These are phyloP conservation scores for Xylaria acuta DNA, from an alignment of 495 filamentous ascomycete genomes.

Conservation along the genomic window DNA sequence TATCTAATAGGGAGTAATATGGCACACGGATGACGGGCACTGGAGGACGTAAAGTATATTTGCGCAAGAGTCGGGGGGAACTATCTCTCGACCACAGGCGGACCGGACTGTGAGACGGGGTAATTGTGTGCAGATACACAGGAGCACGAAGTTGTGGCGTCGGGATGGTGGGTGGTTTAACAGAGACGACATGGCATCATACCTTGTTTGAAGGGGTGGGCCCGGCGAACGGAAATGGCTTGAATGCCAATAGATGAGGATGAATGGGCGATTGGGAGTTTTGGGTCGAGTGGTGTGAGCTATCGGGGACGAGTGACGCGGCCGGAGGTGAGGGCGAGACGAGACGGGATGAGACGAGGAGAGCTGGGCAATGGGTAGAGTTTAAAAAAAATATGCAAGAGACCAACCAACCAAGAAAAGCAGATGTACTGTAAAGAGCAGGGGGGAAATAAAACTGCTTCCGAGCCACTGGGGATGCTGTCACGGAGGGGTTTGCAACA, in stretches of 20 bases:
- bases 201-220: slow-evolving; percentile 24
- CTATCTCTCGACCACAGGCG: slow-evolving; percentile 16
- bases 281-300: background rate
- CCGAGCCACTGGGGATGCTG: background rate
- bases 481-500: background rate
- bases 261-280: slow-evolving; percentile 10
- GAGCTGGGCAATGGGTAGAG: background rate
- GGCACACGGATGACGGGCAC: background rate
- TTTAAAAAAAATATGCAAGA: background rate
- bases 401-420: slow-evolving; percentile 6
- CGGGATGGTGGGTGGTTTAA: background rate
- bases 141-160: background rate
- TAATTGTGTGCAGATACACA: slow-evolving; percentile 4
- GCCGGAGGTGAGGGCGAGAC: slow-evolving; percentile 1
- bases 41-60: slow-evolving; percentile 3
- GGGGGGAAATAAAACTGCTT: background rate
- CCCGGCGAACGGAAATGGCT: slow-evolving; percentile 3
- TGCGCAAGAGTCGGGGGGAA: background rate
- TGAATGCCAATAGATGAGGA: slow-evolving; percentile 10
- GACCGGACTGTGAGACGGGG: slow-evolving; percentile 2
- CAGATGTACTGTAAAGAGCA: background rate
- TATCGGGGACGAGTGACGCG: slow-evolving; percentile 12
- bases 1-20: background rate
- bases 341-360: background rate
- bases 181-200: slow-evolving; percentile 17